phyloP scores from a whole-genome alignment of 495 filamentous ascomycete species.

The Penicillium steckii region DNA sequence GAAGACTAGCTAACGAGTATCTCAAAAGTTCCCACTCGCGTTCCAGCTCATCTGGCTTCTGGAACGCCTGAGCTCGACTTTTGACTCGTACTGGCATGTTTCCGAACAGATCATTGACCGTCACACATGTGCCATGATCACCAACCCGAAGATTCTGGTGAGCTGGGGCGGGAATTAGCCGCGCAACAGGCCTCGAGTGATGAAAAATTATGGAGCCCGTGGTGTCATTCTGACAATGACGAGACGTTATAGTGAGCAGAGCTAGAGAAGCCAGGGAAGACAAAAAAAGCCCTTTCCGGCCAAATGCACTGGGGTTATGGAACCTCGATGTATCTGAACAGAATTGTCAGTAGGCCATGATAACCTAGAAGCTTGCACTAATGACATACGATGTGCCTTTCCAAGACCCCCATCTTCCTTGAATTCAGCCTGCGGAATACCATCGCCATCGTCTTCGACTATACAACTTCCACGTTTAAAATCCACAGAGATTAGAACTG shows the following conservation, averaged over 20 bases:
- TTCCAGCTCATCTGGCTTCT: conserved; percentile 56
- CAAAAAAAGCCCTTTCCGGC: conserved; percentile 72
- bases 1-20: conserved; percentile 55
- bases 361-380: neutral
- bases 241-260: conserved; percentile 76
- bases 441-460: conserved; percentile 85
- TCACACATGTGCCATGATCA: conserved; percentile 73
- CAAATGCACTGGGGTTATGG: conserved; percentile 52
- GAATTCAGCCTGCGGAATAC: conserved; percentile 75
- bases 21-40: conserved; percentile 69
- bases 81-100: conserved; percentile 97
- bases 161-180: conserved; percentile 62
- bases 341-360: conserved; percentile 19
- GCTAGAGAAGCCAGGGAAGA: conserved; percentile 76
- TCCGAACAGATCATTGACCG: conserved; percentile 85
- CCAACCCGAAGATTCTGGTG: conserved; percentile 57
- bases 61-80: conserved; percentile 55
- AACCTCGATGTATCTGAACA: conserved; percentile 76
- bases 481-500: conserved; percentile 71
- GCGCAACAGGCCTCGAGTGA: conserved; percentile 64
- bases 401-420: conserved; percentile 67
- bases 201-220: conserved; percentile 73
- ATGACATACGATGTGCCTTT: conserved; percentile 65
- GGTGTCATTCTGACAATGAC: conserved; percentile 58
- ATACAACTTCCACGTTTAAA: conserved; percentile 74